Conservation (phyloP, 2,329 filamentous ascomycete genomes). For the Colletotrichum sp. region DNA sequence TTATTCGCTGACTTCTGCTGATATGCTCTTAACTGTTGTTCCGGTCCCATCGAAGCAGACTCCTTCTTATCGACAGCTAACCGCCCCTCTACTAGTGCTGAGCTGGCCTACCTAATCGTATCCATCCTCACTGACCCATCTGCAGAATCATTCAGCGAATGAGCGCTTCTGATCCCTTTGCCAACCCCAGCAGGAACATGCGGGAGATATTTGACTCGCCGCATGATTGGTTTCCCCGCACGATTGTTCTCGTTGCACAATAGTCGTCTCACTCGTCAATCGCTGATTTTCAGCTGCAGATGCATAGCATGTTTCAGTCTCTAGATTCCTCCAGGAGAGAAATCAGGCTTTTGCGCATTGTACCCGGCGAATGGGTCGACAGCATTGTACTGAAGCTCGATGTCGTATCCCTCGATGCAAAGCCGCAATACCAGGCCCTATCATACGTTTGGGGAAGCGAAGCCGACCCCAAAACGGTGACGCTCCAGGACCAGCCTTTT, state of each 20-base stretch:
- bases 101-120: too few species aligned
- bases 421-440: neutral
- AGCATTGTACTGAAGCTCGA: rapidly evolving
- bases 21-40: too few species aligned
- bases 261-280: neutral
- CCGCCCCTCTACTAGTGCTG: too few species aligned
- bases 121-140: too few species aligned
- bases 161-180: too few species aligned
- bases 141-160: too few species aligned
- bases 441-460: neutral
- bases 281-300: neutral
- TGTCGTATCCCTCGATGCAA: neutral
- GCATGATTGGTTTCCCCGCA: neutral
- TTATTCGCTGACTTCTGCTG: too few species aligned
- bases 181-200: too few species aligned
- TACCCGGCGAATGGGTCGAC: rapidly evolving
- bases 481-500: neutral
- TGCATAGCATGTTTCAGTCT: neutral
- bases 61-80: too few species aligned
- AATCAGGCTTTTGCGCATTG: neutral
- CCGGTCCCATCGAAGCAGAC: too few species aligned
- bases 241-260: rapidly evolving
- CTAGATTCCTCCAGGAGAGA: neutral
- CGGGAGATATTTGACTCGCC: too few species aligned
- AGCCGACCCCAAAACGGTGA: neutral